Conservation (phyloP, 1,139 yeast genomes). For the Entelexis paramagnoliae region DNA sequence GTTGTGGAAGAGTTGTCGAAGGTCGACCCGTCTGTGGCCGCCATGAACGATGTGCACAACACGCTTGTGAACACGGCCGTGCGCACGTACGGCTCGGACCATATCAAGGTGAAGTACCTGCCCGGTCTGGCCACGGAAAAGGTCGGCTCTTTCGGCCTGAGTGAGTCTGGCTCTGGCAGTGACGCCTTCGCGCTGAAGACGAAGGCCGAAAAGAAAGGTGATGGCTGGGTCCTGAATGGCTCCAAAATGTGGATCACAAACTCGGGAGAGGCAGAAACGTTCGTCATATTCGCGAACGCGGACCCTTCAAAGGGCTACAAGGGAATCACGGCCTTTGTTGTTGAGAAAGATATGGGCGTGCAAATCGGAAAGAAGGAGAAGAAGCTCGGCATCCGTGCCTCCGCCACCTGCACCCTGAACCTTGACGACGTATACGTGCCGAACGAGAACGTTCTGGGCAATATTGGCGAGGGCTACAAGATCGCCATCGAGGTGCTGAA, state of each 20-base stretch:
- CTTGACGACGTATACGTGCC: conserved; percentile 38
- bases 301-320: conserved; percentile 38
- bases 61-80: conserved; percentile 38
- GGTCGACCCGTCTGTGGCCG: conserved; percentile 38
- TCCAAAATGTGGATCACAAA: conserved; percentile 41
- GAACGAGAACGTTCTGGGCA: conserved; percentile 36
- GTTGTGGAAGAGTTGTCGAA: conserved; percentile 40
- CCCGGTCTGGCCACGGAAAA: conserved; percentile 34
- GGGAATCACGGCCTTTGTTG: conserved; percentile 40
- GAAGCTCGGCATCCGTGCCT: conserved; percentile 39
- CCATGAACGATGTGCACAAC: conserved; percentile 39
- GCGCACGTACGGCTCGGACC: conserved; percentile 34
- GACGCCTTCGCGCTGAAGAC: conserved; percentile 37
- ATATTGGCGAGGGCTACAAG: conserved; percentile 39
- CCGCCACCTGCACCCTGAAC: conserved; percentile 37
- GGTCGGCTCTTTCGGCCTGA: conserved; percentile 37
- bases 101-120: conserved; percentile 33
- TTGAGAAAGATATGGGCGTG: conserved; percentile 36
- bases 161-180: conserved; percentile 38
- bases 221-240: conserved; percentile 35
- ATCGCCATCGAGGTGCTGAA: conserved; percentile 39
- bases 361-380: conserved; percentile 39
- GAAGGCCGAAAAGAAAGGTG: conserved; percentile 19
- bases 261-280: conserved; percentile 38
- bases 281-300: conserved; percentile 36